phyloP scores from a whole-genome alignment of 805 yeast genomes.

The Starmerella potacharoeniae region DNA sequence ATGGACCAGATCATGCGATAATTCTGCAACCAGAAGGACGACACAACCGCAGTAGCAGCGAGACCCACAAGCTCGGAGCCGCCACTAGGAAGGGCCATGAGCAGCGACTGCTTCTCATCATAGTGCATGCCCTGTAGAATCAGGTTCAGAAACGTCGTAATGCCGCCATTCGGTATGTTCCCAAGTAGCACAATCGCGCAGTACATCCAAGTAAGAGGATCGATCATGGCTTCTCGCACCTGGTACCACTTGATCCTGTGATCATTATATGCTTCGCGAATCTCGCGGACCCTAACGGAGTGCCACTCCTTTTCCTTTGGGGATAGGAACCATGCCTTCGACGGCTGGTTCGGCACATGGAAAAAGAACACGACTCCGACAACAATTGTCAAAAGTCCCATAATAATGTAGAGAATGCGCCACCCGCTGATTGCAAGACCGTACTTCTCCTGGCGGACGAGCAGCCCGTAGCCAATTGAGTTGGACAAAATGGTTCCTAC shows the following conservation, averaged over 20 bases:
- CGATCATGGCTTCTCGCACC: conserved; percentile 40
- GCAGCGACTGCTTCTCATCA: conserved; percentile 30
- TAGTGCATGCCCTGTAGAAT: conserved; percentile 37
- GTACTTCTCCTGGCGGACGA: conserved; percentile 7
- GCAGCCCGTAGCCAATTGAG: conserved; percentile 22
- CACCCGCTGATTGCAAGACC: conserved; percentile 36
- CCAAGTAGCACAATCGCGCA: conserved; percentile 34
- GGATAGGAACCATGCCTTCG: conserved; percentile 26
- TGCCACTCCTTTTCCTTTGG: conserved; percentile 38
- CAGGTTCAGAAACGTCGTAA: conserved; percentile 40
- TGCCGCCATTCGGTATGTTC: conserved; percentile 46
- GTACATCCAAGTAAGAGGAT: conserved; percentile 40
- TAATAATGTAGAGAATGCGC: conserved; percentile 48
- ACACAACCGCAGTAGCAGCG: conserved; percentile 7
- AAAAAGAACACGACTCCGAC: conserved; percentile 39
- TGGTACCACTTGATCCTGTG: conserved; percentile 45
- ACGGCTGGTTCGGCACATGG: conserved; percentile 51
- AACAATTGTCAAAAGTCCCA: conserved; percentile 47
- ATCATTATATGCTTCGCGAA: conserved; percentile 50
- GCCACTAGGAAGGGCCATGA: conserved; percentile 37
- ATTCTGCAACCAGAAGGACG: conserved; percentile 2
- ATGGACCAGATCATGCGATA: conserved; percentile 13
- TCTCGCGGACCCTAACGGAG: conserved; percentile 42
- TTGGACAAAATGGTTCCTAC: conserved; percentile 31
- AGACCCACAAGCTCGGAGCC: conserved; percentile 31